These are phyloP conservation scores for Aspergillus aculeatinus DNA, from an alignment of 2,329 filamentous ascomycete genomes.

Conservation along the genomic window DNA sequence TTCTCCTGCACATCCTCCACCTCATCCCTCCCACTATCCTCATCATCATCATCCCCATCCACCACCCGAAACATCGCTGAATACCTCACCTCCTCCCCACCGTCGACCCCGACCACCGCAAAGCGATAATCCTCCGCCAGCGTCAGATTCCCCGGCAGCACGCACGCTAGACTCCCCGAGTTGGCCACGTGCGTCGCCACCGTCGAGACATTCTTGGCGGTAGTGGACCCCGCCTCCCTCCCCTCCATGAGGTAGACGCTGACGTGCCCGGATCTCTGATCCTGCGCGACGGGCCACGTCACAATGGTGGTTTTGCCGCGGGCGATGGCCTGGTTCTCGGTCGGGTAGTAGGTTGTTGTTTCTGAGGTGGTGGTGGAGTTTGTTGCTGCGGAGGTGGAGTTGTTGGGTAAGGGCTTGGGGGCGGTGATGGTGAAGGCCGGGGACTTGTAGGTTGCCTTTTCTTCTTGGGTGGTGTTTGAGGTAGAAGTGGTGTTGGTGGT, in stretches of 20 bases:
- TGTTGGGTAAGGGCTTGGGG: neutral
- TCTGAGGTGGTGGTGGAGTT: neutral
- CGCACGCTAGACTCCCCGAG: neutral
- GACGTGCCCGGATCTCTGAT: neutral
- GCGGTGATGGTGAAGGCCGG: neutral
- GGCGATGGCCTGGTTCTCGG: neutral
- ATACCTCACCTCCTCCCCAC: neutral
- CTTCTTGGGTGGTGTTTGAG: neutral
- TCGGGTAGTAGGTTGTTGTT: neutral
- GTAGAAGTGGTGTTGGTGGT: neutral
- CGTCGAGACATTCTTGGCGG: neutral
- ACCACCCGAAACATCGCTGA: neutral
- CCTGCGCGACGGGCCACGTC: constrained; percentile 1
- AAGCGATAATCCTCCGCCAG: constrained; percentile 2
- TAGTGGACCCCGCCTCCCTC: neutral
- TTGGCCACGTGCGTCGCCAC: neutral
- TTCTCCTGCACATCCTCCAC: too few relatives aligned
- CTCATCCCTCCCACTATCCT: neutral
- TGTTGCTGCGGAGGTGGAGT: neutral
- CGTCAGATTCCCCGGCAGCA: neutral
- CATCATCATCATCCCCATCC: neutral
- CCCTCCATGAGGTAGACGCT: constrained; percentile 4
- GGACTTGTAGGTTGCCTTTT: neutral
- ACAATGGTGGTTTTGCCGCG: neutral
- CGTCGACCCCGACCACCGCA: neutral